Base-by-base conservation (phyloP, 2,329 filamentous ascomycete genomes). In the Westerdykella aurantiaca region DNA sequence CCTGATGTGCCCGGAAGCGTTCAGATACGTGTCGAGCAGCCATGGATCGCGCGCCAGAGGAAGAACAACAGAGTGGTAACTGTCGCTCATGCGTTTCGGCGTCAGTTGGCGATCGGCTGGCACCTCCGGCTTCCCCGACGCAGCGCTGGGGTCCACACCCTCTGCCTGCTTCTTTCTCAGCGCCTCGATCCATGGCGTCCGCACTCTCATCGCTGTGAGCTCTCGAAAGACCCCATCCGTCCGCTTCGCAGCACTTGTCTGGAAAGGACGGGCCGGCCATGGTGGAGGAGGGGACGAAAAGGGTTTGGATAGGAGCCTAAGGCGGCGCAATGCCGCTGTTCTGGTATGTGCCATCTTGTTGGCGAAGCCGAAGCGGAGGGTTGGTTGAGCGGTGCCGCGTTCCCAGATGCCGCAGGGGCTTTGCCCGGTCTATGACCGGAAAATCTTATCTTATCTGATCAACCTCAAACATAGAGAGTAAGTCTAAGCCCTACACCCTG, bases 11-110 rank as follows among this genome's bases (percentile, higher is more conserved):
- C 86, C 86, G 0, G 80, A 81, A 1, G 84, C 78, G 65, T 89
- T 89, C 57, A 88, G 78, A 58, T 90, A 90, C 0, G 82, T 85
- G 60, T 90, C 86, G 10, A 86, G 75, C 11, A 90, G 71, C 83
- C 83, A 89, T 41, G 84, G 83, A 58, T 89, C 86, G 57, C 80
- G 82, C 5, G 80, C 83, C 9, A 89, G 71, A 6, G 84, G 84
- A 22, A 88, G 70, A 13, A 86, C 79, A 37, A 85, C 78, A 44
- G 77, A 78, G 58, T 85, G 81, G 60, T 82, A 84, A 66, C 81
- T 85, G 58, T 88, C 82, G 18, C 74, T 76, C 83, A 87, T 87
- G 61, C 73, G 80, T 65, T 81, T 85, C 1, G 83, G 82, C 10
- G 71, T 72, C 51, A 86, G 59, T 55, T 83, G 76, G 37, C 78